phyloP scores from a whole-genome alignment of 225 moss, liverwort and hornwort genomes.

The Antitrichia curtipendula region DNA sequence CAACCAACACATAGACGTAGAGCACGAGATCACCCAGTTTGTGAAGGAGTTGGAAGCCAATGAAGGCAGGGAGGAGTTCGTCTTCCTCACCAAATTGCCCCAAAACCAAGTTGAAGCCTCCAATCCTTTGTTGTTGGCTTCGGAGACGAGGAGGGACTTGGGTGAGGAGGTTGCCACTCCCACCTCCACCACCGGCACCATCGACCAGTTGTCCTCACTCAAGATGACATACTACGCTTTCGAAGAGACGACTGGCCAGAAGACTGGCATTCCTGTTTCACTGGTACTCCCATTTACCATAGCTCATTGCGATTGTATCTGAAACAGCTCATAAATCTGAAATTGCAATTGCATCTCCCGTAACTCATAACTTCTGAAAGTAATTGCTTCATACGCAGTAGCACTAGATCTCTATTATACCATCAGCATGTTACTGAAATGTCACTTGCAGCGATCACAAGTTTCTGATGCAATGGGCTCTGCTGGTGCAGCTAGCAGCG shows the following conservation, averaged over 20 bases:
- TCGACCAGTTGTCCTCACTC: constrained; percentile 62
- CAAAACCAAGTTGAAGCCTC: neutral
- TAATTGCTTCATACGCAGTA: neutral
- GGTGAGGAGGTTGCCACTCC: constrained; percentile 26
- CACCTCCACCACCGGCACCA: constrained; percentile 23
- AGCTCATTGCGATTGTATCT: neutral
- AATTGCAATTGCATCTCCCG: neutral
- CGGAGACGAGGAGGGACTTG: constrained; percentile 28
- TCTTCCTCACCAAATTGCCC: constrained; percentile 10
- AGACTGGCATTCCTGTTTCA: constrained; percentile 51
- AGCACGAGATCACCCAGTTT: constrained; percentile 35
- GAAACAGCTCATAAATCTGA: neutral
- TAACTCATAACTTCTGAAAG: neutral
- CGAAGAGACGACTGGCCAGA: constrained; percentile 50
- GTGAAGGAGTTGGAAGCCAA: constrained; percentile 31
- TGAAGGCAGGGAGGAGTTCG: constrained; percentile 31
- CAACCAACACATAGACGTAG: constrained; percentile 33
- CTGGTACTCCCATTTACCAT: constrained; percentile 12
- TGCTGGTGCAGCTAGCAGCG: constrained; percentile 39
- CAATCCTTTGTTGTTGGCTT: neutral
- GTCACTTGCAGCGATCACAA: neutral
- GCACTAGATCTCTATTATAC: neutral
- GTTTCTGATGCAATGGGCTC: neutral
- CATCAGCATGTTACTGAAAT: neutral
- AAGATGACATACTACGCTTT: constrained; percentile 85